Base-by-base conservation (phyloP, 2,329 filamentous ascomycete species). In the Hypoxylon sp. region DNA sequence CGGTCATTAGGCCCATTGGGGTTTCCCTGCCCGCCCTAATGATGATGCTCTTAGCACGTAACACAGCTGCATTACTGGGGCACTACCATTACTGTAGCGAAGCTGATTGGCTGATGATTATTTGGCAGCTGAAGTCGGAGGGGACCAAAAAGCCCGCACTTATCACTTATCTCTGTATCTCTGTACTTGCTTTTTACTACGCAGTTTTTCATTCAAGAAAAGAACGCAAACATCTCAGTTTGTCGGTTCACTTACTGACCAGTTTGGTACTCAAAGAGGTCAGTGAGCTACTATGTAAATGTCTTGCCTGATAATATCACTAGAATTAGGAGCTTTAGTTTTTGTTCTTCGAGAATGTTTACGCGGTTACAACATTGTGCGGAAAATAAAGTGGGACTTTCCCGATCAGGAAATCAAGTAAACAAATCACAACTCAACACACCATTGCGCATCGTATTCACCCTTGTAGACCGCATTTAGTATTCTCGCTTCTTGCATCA, bases 401-500 rank as follows among this genome's bases (percentile, higher is more conserved):
- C 68, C 66, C 29, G 30, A 73, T 70, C 52, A 52, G 68, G 74
- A 60, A 74, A 70, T 61, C 23, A 74, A 72, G 72, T 75, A 75
- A 75, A 75, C 73, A 75, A 68, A 57, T 57, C 60, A 61, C 23
- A 37, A 25, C 47, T 48, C 30, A 21, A 27, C 45, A 27, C 43
- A 60, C 30, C n/a, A 8, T 59, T 19, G 19, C 46, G 43, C 12
- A 39, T 61, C 34, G 34, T 34, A 48, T 61, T 58, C 52, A 57
- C 45, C 65, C 52, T 55, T 51, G 52, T 32, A 48, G 19, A 43
- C 27, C 25, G 19, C 21, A 9, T 19, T 46, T 23, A 16, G 2
- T 43, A 55, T 58, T 32, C 32, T 55, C 51, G 2, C 45, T 29
- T 48, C 7, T 53, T 34, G 27, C 53, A 23, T 45, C 51, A 37